Evolutionary conservation across 1,284 basidiomycete species (phyloP), one percentile per base, ranked within the genome.

Genomic region (Entoloma clypeatum): DNA sequence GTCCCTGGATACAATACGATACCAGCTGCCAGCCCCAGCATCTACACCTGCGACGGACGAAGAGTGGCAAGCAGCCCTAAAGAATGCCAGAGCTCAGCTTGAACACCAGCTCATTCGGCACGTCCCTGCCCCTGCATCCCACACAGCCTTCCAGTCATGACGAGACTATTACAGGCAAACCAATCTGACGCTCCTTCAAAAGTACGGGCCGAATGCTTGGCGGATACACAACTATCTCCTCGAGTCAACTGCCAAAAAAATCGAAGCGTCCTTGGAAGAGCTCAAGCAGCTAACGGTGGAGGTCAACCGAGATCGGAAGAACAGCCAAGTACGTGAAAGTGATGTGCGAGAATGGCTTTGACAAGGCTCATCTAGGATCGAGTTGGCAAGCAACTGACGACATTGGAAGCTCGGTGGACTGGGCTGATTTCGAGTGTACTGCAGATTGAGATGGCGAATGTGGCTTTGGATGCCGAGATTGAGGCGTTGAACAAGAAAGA

Each of bases 381-480:
- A n/a, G 66, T 81, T 13, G 92, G 92, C 30, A 73, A 76, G 39
- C 85, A 87, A 53, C 65, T 95, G 46, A 85, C 78, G n/a, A 67
- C 77, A 7, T 67, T 93, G 37, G 90, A 94, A 62, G 86, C 78
- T 37, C 75, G 81, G 40, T 95, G 92, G 92, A 92, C 86, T 7
- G 88, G 92, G 60, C 71, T 93, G 28, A 84, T 95, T 44, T 91
- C 88, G 28, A 86, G 77, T 54, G 83, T 91, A 22, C 64, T 95
- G 49, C 90, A 94, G 62, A 85, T 94, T 51, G 90, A 93, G 69
- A 82, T 95, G 70, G 92, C 90, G n/a, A 93, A 92, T 58, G 72
- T 86, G 24, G 86, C 88, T 13, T 64, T 92, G 48, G 86, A 89
- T 54, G 77, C 69, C 6, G 86, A 93, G 56, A 68, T 91, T 36